Evolutionary conservation across 139 green algal species (phyloP).

Genomic region (Coelastrella sp.): DNA sequence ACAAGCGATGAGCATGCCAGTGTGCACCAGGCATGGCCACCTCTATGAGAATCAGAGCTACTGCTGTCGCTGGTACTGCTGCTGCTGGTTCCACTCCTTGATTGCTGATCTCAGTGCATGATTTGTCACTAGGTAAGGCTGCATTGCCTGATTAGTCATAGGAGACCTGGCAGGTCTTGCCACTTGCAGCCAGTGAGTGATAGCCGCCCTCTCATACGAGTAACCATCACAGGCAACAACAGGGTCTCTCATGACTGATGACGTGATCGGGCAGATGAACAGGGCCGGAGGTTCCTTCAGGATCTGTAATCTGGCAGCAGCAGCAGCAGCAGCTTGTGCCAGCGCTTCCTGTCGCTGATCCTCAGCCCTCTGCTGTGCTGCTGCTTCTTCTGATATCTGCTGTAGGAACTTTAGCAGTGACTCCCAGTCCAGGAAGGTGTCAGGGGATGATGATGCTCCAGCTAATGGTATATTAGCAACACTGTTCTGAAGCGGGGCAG

Average conservation of each 20-base stretch:
- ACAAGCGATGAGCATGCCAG: too few species aligned
- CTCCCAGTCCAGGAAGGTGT: too few species aligned
- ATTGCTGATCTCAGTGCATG: neutral
- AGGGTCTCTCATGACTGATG: slow-evolving; percentile 9
- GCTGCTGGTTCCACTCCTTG: slow-evolving; percentile 5
- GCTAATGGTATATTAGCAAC: too few species aligned
- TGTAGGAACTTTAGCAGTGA: too few species aligned
- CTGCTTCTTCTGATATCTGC: too few species aligned
- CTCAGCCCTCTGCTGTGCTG: neutral
- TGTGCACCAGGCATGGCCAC: too few species aligned
- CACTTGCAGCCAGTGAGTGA: slow-evolving; percentile 18
- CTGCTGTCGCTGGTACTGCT: neutral
- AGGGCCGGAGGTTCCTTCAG: neutral
- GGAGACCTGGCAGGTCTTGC: neutral
- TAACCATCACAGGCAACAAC: slow-evolving; percentile 25
- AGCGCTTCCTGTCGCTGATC: neutral
- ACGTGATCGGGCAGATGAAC: slow-evolving; percentile 17
- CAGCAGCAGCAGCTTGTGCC: neutral
- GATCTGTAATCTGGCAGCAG: neutral
- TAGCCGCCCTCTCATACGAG: slow-evolving; percentile 11
- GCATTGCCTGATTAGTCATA: neutral
- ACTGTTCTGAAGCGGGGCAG: neutral
- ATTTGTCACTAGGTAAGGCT: neutral
- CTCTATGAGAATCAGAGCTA: too few species aligned
- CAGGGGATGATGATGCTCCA: too few species aligned